phyloP scores from a whole-genome alignment of 2,329 filamentous ascomycete species.

The Xylariaceae sp. region DNA sequence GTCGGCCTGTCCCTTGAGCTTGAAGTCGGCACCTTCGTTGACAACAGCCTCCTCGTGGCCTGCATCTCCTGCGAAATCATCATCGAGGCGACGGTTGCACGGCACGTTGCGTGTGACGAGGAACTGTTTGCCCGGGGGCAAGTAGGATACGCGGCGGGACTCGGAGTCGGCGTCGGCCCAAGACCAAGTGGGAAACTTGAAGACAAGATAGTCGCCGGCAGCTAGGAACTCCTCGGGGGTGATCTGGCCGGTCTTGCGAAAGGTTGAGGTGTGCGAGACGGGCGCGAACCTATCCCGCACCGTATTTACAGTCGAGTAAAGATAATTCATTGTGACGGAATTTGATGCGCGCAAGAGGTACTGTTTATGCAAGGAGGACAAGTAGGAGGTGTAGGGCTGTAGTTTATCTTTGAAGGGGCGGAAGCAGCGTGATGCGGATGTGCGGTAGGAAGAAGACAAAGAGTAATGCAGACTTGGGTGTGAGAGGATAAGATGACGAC shows the following conservation, averaged over 20 bases:
- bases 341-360: neutral
- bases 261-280: slow-evolving; percentile 85
- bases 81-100: slow-evolving; percentile 84
- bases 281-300: slow-evolving; percentile 90
- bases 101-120: slow-evolving; percentile 92
- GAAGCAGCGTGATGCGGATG: neutral
- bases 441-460: neutral
- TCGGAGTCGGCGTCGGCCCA: slow-evolving; percentile 88
- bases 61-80: slow-evolving; percentile 86
- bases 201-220: slow-evolving; percentile 94
- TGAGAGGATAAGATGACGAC: too few species aligned
- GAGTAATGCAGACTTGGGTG: neutral
- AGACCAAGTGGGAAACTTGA: slow-evolving; percentile 98
- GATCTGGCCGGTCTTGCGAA: slow-evolving; percentile 90
- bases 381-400: neutral
- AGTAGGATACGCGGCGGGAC: slow-evolving; percentile 71
- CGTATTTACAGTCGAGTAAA: slow-evolving; percentile 88
- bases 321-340: slow-evolving; percentile 67
- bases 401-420: neutral
- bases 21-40: slow-evolving; percentile 67
- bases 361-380: too few species aligned
- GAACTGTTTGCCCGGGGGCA: slow-evolving; percentile 90
- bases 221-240: slow-evolving; percentile 95
- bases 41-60: slow-evolving; percentile 85
- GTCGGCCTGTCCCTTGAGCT: slow-evolving; percentile 47